phyloP scores from a whole-genome alignment of 2,329 filamentous ascomycete genomes.

The Penicillium concentricum region DNA sequence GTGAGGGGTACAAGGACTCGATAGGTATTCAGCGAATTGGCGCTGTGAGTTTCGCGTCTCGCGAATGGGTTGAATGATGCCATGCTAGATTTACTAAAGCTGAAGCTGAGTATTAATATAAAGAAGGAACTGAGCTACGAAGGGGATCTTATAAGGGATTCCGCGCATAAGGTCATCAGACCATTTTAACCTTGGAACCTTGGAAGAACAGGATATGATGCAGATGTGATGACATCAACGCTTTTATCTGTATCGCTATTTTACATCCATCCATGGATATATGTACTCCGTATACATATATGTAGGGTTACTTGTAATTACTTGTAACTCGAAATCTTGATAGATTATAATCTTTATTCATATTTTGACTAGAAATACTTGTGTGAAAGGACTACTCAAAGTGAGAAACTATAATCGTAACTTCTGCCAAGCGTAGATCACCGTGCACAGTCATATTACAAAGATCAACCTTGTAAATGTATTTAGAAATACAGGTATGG shows the following conservation, averaged over 20 bases:
- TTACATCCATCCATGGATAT: no score
- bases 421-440: not conserved
- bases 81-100: conserved; percentile 10
- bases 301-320: no score
- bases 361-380: not conserved
- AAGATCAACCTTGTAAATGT: not conserved
- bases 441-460: not conserved
- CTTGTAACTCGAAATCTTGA: no score
- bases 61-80: conserved; percentile 67
- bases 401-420: not conserved
- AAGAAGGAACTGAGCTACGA: not conserved
- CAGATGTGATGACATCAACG: conserved; percentile 4
- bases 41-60: conserved; percentile 65
- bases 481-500: not conserved
- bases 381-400: not conserved
- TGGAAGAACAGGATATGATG: not conserved
- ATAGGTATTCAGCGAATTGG: conserved; percentile 65
- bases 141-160: conserved; percentile 1
- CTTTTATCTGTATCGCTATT: not conserved
- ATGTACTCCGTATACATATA: no score
- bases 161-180: conserved; percentile 4
- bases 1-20: conserved; percentile 71
- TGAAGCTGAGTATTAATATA: not conserved
- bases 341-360: no score
- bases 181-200: not conserved